Percentiles rank a stretch among this genome's conserved stretches.
Evolutionary conservation across 768 basidiomycete genomes (phyloP).

Genomic region (Krasilnikovozyma curviuscula): DNA sequence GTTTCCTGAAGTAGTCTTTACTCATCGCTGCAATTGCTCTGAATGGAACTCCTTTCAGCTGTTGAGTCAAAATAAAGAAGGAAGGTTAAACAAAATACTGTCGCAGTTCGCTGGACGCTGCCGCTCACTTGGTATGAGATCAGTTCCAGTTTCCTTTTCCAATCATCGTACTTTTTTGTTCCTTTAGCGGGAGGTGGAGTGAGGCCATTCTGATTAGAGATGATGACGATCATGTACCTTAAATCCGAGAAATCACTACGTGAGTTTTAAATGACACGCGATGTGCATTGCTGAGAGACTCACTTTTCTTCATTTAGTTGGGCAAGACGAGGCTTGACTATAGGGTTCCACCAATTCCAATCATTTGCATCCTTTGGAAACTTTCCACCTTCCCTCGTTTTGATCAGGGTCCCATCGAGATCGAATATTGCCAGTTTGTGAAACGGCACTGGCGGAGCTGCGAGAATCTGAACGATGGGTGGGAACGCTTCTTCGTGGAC

Average conservation of each 20-base stretch:
- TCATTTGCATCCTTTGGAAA: slow-evolving; percentile 34
- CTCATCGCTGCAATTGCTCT: slow-evolving; percentile 56
- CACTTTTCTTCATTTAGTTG: slow-evolving; percentile 44
- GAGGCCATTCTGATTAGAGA: slow-evolving; percentile 58
- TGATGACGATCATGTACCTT: slow-evolving; percentile 33
- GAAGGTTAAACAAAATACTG: neutral
- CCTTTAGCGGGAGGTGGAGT: neutral
- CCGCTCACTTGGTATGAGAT: slow-evolving; percentile 40
- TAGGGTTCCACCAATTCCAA: slow-evolving; percentile 57
- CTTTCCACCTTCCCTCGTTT: slow-evolving; percentile 24
- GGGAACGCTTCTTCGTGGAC: no score
- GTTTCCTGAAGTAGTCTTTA: slow-evolving; percentile 62
- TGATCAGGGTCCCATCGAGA: slow-evolving; percentile 68
- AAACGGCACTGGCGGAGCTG: no score
- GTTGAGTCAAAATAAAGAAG: neutral
- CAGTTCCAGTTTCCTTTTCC: slow-evolving; percentile 56
- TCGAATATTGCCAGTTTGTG: slow-evolving; percentile 63
- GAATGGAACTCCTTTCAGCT: slow-evolving; percentile 39
- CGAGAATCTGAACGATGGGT: no score
- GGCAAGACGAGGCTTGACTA: slow-evolving; percentile 45
- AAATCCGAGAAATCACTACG: neutral
- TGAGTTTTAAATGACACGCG: neutral
- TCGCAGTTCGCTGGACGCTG: neutral
- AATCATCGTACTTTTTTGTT: slow-evolving; percentile 33
- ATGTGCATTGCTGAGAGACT: slow-evolving; percentile 14